Percentiles rank a stretch among this genome's conserved stretches.
Evolutionary conservation across 148 eudicot genomes (phyloP).

Genomic region (Beta vulgaris): DNA sequence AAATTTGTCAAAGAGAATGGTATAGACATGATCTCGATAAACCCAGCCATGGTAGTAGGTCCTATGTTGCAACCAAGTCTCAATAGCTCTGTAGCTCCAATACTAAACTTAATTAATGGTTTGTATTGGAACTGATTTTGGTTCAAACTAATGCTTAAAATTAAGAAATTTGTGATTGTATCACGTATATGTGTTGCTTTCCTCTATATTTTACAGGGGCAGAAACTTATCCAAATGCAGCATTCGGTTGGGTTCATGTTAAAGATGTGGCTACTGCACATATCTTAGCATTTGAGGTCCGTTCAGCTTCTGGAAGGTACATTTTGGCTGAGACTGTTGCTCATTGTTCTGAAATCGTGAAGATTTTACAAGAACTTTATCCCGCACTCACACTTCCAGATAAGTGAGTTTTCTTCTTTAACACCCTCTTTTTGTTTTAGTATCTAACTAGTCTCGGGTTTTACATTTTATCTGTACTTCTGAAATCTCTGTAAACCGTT

Average conservation of each 20-base stretch:
- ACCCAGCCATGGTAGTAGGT: conserved; percentile 22
- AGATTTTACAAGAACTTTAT: conserved; percentile 22
- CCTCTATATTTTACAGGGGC: conserved; percentile 14
- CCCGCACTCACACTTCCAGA: conserved; percentile 24
- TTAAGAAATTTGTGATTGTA: not conserved
- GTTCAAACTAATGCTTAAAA: not conserved
- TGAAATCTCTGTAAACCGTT: not conserved
- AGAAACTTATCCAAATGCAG: conserved; percentile 20
- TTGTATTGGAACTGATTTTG: not conserved
- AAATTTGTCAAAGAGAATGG: conserved; percentile 32
- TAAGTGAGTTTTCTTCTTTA: conserved; percentile 14
- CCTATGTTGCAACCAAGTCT: conserved; percentile 2
- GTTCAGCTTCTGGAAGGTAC: conserved; percentile 39
- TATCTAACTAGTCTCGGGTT: not conserved
- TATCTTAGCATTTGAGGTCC: conserved; percentile 35
- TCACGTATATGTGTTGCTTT: not conserved
- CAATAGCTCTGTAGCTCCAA: not conserved
- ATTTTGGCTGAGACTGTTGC: conserved; percentile 22
- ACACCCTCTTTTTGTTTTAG: not conserved
- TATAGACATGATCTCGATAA: conserved; percentile 21
- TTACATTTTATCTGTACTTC: not conserved
- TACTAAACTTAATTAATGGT: conserved; percentile 6
- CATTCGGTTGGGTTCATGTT: conserved; percentile 21
- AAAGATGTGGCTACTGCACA: conserved; percentile 37
- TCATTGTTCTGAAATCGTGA: conserved; percentile 20